These are phyloP conservation scores for Porphyra umbilicalis DNA, from an alignment of 31 red algal genomes.

Conservation along the genomic window DNA sequence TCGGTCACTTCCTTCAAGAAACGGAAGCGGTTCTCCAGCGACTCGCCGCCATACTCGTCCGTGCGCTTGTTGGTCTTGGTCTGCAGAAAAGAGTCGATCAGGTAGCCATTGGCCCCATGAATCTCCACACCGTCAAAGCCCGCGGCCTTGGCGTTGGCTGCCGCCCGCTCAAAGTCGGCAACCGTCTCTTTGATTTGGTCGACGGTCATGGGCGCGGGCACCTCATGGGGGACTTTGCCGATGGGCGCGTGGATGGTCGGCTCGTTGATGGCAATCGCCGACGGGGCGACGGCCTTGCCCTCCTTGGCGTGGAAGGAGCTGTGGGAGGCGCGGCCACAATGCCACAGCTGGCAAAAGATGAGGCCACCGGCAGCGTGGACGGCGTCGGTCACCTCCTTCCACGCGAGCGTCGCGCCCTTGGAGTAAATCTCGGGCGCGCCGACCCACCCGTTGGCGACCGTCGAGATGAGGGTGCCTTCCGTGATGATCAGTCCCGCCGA, in stretches of 20 bases:
- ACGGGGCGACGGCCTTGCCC: neutral
- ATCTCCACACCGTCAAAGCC: conserved; percentile 27
- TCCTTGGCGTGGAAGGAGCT: conserved; percentile 1
- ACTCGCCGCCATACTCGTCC: conserved; percentile 18
- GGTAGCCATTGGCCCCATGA: conserved; percentile 18
- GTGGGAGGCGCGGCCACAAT: conserved; percentile 15
- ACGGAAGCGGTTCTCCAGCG: conserved; percentile 8
- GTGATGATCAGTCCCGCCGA: conserved; percentile 8
- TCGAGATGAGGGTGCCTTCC: conserved; percentile 8
- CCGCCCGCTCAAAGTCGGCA: conserved; percentile 5
- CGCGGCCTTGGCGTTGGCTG: conserved; percentile 2
- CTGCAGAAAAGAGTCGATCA: conserved; percentile 12
- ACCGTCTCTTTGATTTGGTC: conserved; percentile 12
- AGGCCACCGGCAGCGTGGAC: conserved; percentile 7
- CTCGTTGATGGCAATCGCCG: neutral
- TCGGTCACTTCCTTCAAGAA: conserved; percentile 8
- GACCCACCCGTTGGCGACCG: conserved; percentile 6
- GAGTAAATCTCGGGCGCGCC: conserved; percentile 11
- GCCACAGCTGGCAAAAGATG: conserved; percentile 29
- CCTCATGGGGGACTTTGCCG: neutral
- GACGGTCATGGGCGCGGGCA: neutral
- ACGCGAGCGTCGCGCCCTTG: neutral
- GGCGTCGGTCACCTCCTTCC: conserved; percentile 7
- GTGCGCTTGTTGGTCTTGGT: conserved; percentile 8
- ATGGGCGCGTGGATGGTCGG: neutral